A percentile compares a stretch with the other conserved stretches of the same genome.
These are phyloP conservation scores for Barnettozyma vustinii DNA, from an alignment of 805 yeast genomes.

Conservation along the genomic window DNA sequence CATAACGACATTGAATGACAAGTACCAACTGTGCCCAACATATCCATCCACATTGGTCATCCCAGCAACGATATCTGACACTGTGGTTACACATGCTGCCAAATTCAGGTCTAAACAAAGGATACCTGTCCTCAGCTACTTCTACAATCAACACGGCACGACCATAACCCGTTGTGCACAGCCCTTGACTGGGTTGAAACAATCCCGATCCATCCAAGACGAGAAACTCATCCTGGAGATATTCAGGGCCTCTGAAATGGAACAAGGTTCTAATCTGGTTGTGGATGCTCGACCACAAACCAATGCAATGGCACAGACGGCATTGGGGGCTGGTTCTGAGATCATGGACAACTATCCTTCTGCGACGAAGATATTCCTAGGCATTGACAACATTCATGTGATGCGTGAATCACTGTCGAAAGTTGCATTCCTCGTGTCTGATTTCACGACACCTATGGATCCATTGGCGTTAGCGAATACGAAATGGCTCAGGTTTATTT, in stretches of 20 bases:
- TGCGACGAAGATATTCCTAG: constrained; percentile 70
- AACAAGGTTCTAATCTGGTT: constrained; percentile 49
- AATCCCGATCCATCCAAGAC: constrained; percentile 85
- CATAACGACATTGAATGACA: constrained; percentile 53
- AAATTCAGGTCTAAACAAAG: constrained; percentile 82
- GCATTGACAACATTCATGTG: constrained; percentile 92
- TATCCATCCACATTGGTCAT: constrained; percentile 69
- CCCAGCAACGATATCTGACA: constrained; percentile 77
- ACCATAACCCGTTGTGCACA: constrained; percentile 87
- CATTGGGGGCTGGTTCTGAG: constrained; percentile 97
- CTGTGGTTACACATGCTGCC: constrained; percentile 75
- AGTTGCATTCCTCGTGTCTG: constrained; percentile 62
- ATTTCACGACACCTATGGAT: constrained; percentile 44
- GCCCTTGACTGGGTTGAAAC: constrained; percentile 87
- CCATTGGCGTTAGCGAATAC: constrained; percentile 56
- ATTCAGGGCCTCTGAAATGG: constrained; percentile 48
- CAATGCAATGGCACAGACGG: constrained; percentile 94
- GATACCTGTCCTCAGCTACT: constrained; percentile 78
- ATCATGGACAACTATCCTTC: constrained; percentile 78
- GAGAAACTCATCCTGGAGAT: constrained; percentile 75
- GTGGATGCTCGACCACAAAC: constrained; percentile 92
- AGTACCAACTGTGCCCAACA: constrained; percentile 64
- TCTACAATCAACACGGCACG: constrained; percentile 62
- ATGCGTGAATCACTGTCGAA: constrained; percentile 79
- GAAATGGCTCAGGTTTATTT: constrained; percentile 74